Base-by-base conservation (phyloP, 768 basidiomycete species). In the Naganishia onofrii region DNA sequence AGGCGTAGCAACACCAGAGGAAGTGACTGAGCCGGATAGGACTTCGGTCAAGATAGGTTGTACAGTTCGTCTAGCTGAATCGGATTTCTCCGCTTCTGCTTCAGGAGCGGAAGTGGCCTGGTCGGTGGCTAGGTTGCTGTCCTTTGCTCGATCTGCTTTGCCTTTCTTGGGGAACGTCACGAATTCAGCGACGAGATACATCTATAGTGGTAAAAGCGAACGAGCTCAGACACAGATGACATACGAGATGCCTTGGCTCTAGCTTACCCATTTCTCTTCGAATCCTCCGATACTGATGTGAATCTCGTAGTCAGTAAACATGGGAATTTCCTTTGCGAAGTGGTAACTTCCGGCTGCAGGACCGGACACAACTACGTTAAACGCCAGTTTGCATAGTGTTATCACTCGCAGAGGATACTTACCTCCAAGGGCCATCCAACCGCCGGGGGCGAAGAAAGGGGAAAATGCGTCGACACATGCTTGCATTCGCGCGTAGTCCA, bases 311-410 rank as follows among this genome's bases (percentile, higher is more conserved):
- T 76, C 73, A 1, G 74, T 52, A 15, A 76, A 70, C 4, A 81
- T 71, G 4, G 79, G 80, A 34, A 82, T 79, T 74, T 82, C 81
- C 70, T 79, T 80, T 66, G 80, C 66, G 73, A 79, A 82, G 23
- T 72, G 67, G 56, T 72, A 72, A 46, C 68, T 67, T 23, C 67
- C 57, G 21, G 71, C 71, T 72, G 31, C 2, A 34, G 17, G 19
- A 23, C 17, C 44, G 23, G 4, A n/a, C 31, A 23, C 13, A 46
- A 21, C 8, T 42, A 42, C 29, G 3, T 7, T 12, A 42, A 46
- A 57, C 6, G 15, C 42, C n/a, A 42, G 67, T n/a, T n/a, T n/a
- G 21, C 55, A 21, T 31, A 15, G 6, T 34, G 8, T n/a, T 48
- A 12, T 13, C 23, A 21, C 15, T n/a, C 1, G 46, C 21, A 10